These are phyloP conservation scores for Aquilaria agallochum DNA, from an alignment of 441 rosid genomes.

Conservation along the genomic window DNA sequence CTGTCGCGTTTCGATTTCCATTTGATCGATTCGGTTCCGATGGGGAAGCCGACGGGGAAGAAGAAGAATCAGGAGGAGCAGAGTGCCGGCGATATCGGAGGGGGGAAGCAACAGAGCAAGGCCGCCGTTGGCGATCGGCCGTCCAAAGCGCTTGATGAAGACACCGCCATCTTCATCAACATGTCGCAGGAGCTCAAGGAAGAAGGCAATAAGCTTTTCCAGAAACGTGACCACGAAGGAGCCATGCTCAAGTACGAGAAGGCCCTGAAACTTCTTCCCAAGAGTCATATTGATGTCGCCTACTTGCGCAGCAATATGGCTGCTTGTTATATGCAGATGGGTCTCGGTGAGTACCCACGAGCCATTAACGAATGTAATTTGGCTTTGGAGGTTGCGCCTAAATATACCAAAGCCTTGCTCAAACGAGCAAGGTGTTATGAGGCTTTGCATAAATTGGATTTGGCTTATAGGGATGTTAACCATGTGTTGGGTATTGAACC, in stretches of 20 bases:
- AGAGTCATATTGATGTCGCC: conserved; percentile 71
- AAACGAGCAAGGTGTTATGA: conserved; percentile 83
- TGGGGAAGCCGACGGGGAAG: conserved; percentile 98
- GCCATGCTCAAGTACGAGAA: conserved; percentile 88
- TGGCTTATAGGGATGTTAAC: conserved; percentile 82
- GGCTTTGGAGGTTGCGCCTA: conserved; percentile 81
- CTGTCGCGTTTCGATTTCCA: too few relatives aligned
- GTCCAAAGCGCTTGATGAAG: conserved; percentile 81
- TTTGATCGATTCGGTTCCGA: conserved; percentile 8
- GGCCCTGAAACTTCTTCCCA: conserved; percentile 83
- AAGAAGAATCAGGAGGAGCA: conserved; percentile 51
- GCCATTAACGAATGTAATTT: conserved; percentile 85
- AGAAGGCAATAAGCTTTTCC: conserved; percentile 83
- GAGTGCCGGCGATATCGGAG: conserved; percentile 23
- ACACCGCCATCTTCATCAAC: conserved; percentile 82
- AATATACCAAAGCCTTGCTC: conserved; percentile 77
- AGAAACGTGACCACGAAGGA: conserved; percentile 89
- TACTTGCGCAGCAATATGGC: conserved; percentile 84
- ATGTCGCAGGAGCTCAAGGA: conserved; percentile 93
- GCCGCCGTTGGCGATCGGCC: conserved; percentile 42
- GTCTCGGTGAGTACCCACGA: conserved; percentile 86
- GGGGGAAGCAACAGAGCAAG: conserved; percentile 17
- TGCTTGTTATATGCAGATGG: conserved; percentile 91
- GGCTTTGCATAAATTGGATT: conserved; percentile 79
- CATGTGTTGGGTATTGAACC: conserved; percentile 80